Conservation (phyloP, 2,329 filamentous ascomycete species). For the Pseudogymnoascus verrucosus region DNA sequence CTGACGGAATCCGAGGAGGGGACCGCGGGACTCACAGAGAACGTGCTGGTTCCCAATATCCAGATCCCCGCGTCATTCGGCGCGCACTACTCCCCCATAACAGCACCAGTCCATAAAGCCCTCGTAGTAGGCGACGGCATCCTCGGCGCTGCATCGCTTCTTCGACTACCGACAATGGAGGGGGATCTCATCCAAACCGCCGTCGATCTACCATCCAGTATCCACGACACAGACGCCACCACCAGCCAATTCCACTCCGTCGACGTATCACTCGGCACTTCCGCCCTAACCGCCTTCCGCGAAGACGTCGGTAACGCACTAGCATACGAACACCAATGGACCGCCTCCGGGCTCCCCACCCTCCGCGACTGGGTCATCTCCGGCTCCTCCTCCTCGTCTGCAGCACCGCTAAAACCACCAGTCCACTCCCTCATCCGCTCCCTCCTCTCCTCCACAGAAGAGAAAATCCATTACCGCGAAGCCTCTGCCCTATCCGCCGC, state of each 20-base stretch:
- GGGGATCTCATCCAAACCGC: constrained; percentile 43
- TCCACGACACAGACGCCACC: constrained; percentile 24
- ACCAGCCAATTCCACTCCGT: constrained; percentile 46
- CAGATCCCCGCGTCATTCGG: constrained; percentile 59
- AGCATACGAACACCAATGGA: constrained; percentile 68
- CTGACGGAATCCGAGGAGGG: constrained; percentile 37
- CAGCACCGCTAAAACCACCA: constrained; percentile 49
- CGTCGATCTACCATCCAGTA: constrained; percentile 47
- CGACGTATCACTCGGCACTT: constrained; percentile 53
- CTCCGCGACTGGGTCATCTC: constrained; percentile 59
- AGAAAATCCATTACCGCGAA: constrained; percentile 44
- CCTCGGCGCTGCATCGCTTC: constrained; percentile 51
- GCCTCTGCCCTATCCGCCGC: constrained; percentile 26
- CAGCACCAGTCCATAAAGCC: constrained; percentile 77
- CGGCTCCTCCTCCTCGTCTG: constrained; percentile 32
- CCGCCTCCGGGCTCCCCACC: constrained; percentile 57
- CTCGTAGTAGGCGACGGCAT: constrained; percentile 68
- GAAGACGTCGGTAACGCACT: constrained; percentile 61
- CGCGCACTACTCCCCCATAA: constrained; percentile 57
- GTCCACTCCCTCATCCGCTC: constrained; percentile 61
- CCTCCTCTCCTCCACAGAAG: constrained; percentile 48
- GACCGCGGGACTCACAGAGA: constrained; percentile 46
- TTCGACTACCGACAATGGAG: constrained; percentile 20
- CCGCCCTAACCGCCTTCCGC: constrained; percentile 60
- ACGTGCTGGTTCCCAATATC: constrained; percentile 67